Evolutionary conservation across 225 moss, liverwort and hornwort species (phyloP), one percentile per base, ranked within the genome.

Genomic region (Sphagnum tenellum): DNA sequence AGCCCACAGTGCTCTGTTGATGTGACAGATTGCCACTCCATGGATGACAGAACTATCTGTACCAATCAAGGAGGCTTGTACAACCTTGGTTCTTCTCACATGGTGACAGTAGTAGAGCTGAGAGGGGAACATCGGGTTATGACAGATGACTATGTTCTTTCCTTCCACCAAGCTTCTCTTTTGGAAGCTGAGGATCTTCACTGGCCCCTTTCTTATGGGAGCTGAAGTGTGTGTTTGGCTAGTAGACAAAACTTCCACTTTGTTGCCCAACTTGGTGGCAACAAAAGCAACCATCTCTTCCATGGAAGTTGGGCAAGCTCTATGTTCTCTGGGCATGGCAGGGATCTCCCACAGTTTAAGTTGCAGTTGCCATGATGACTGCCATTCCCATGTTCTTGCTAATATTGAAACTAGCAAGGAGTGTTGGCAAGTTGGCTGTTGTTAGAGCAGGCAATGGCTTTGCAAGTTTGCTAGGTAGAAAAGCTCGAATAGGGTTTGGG

Each of bases 361-460:
- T 55, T 1, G 79, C 69, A 29, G 72, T 72, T 9, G 46, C 69
- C 75, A 79, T 79, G 57, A 75, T 72, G 58, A 65, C 66, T 5
- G 79, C 79, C 78, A 78, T 78, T 60, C 63, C 71, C 14, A 68
- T 64, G 12, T 68, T 54, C 45, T 65, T 62, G 48, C 65, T 66
- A 29, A 79, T 79, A 62, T 69, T 75, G 69, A 79, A 79, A 11
- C 74, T 69, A 47, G 74, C 71, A 65, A 47, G 65, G 55, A 79
- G 62, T 59, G 71, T 75, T 2, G 79, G 79, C 61, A 79, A 64
- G 63, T 75, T 75, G 54, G 65, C 12, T 12, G 62, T 72, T 29
- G 79, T 72, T 1, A 79, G 62, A 46, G 66, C 29, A 45, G 75
- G 69, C 4, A 75, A 69, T 2, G 71, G 4, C 49, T 71, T 59